Conservation (phyloP, 2,329 filamentous ascomycete genomes). For the Bipolaris oryzae region DNA sequence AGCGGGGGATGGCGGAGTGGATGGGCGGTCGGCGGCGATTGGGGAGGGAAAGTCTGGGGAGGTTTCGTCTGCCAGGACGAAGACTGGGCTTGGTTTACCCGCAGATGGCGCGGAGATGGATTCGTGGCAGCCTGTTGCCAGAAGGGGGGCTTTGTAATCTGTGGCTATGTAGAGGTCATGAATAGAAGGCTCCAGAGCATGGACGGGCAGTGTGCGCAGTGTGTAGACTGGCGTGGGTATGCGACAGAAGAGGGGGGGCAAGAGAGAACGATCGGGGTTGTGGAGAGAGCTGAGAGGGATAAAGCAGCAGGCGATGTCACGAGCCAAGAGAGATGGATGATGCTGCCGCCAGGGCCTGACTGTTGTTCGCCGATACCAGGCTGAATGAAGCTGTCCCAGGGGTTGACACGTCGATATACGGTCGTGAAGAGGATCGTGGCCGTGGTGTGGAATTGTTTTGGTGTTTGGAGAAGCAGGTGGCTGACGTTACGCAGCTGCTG, state of each 20-base stretch:
- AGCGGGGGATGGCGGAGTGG: slow-evolving; percentile 45
- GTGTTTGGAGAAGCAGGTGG: slow-evolving; percentile 12
- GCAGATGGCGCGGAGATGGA: slow-evolving; percentile 39
- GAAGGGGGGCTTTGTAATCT: slow-evolving; percentile 17
- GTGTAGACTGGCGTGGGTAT: neutral
- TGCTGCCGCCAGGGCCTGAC: slow-evolving; percentile 11
- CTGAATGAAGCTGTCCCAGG: slow-evolving; percentile 8
- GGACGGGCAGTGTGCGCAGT: neutral
- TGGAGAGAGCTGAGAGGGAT: slow-evolving; percentile 9
- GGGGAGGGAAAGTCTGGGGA: slow-evolving; percentile 63
- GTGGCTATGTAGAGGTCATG: slow-evolving; percentile 12
- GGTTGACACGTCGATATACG: neutral
- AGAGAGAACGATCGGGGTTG: slow-evolving; percentile 9
- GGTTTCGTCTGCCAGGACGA: slow-evolving; percentile 77
- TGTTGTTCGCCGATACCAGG: neutral
- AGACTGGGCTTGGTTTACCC: slow-evolving; percentile 41
- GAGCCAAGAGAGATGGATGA: slow-evolving; percentile 24
- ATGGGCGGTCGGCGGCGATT: slow-evolving; percentile 71
- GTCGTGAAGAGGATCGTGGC: neutral
- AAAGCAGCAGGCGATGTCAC: slow-evolving; percentile 32
- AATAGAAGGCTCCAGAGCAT: neutral
- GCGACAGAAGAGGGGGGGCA: slow-evolving; percentile 11
- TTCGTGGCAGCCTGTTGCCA: slow-evolving; percentile 32
- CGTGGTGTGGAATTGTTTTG: slow-evolving; percentile 1
- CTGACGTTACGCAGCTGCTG: slow-evolving; percentile 8